phyloP scores from a whole-genome alignment of 1,284 basidiomycete species.

The Xerocomus nothofagi region DNA sequence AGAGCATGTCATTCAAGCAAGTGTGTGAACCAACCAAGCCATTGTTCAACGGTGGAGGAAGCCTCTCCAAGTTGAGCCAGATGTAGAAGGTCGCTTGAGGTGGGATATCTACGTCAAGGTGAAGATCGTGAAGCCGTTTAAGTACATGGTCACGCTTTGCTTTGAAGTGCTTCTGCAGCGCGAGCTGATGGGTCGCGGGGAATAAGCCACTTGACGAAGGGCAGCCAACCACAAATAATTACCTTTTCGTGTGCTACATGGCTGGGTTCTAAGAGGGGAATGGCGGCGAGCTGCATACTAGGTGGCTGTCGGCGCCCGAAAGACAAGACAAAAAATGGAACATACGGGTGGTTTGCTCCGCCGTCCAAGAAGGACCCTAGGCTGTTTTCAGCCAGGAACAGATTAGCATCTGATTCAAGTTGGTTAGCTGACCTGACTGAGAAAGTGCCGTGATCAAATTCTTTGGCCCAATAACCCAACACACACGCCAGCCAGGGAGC shows the following conservation, averaged over 20 bases:
- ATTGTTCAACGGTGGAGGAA: slow-evolving; percentile 82
- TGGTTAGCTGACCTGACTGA: slow-evolving; percentile 61
- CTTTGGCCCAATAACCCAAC: slow-evolving; percentile 97
- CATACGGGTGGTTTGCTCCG: slow-evolving; percentile 85
- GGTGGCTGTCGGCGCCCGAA: not conserved
- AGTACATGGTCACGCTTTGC: slow-evolving; percentile 89
- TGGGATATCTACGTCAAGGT: slow-evolving; percentile 73
- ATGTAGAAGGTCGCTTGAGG: slow-evolving; percentile 86
- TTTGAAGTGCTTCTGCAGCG: slow-evolving; percentile 88
- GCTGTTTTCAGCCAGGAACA: slow-evolving; percentile 14
- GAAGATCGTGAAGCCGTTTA: slow-evolving; percentile 74
- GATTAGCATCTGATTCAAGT: not conserved
- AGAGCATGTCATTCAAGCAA: not conserved
- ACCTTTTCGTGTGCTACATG: slow-evolving; percentile 74
- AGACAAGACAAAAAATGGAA: slow-evolving; percentile 8
- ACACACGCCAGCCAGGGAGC: slow-evolving; percentile 90
- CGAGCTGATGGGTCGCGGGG: slow-evolving; percentile 42
- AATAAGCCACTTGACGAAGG: not conserved
- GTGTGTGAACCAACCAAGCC: slow-evolving; percentile 60
- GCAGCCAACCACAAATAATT: not conserved
- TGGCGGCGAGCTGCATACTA: slow-evolving; percentile 83
- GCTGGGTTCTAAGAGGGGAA: slow-evolving; percentile 74
- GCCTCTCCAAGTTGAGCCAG: slow-evolving; percentile 81
- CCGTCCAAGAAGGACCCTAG: slow-evolving; percentile 83
- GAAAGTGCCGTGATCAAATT: slow-evolving; percentile 83